Percentiles rank a stretch among this genome's conserved stretches.
Conservation (phyloP, 345 rosid species). For the Limnanthes douglasii region DNA sequence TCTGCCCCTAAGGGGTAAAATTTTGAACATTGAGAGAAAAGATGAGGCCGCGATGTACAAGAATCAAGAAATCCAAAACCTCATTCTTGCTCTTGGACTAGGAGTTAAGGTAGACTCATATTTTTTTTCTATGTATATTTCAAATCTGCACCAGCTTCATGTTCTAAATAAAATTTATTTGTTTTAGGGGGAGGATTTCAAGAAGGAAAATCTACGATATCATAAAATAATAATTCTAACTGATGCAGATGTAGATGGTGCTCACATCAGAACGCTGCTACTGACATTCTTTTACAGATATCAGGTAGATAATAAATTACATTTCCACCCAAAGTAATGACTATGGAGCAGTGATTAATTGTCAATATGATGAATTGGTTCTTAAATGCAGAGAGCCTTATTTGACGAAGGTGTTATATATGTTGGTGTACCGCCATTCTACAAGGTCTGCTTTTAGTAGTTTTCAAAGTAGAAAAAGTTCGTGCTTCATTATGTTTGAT, state of each 20-base stretch:
- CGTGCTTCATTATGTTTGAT: background rate
- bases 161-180: conserved; percentile 5
- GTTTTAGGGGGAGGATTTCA: conserved; percentile 84
- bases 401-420: conserved; percentile 90
- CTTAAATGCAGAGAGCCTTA: conserved; percentile 53
- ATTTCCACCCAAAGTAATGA: background rate
- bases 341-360: background rate
- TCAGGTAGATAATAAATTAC: conserved; percentile 35
- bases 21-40: conserved; percentile 81
- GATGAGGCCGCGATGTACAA: conserved; percentile 99
- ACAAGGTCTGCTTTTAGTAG: conserved; percentile 38
- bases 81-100: conserved; percentile 89
- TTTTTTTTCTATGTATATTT: conserved; percentile 4
- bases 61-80: conserved; percentile 94
- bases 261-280: conserved; percentile 88
- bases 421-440: conserved; percentile 97
- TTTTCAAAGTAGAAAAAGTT: background rate
- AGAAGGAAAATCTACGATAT: conserved; percentile 71
- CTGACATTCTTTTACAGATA: conserved; percentile 95
- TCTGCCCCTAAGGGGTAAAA: conserved; percentile 96
- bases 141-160: no score
- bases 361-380: conserved; percentile 8
- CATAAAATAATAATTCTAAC: conserved; percentile 93
- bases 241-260: conserved; percentile 99
- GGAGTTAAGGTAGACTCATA: conserved; percentile 67